Evolutionary conservation across 371 early-diverging fungal species (phyloP).

Genomic region (Thermomucor indicae-seudaticae): DNA sequence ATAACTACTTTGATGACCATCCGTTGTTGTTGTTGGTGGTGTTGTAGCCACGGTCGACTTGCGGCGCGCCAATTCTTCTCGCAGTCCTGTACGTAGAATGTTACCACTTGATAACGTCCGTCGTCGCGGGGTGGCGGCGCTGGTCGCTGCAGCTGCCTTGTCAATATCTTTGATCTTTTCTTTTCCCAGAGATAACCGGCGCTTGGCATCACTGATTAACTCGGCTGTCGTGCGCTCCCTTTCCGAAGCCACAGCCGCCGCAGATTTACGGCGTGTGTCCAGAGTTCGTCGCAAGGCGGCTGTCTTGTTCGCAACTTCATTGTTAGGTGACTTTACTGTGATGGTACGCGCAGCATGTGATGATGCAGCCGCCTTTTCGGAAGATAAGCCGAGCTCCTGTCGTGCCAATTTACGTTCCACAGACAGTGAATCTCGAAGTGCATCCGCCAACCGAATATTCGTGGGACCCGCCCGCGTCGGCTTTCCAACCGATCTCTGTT

Average conservation of each 20-base stretch:
- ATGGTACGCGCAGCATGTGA: conserved; percentile 6
- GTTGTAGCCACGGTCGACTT: conserved; percentile 11
- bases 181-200: conserved; percentile 25
- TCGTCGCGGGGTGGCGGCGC: conserved; percentile 16
- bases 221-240: conserved; percentile 5
- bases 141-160: conserved; percentile 1
- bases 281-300: not conserved
- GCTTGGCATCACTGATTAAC: conserved; percentile 13
- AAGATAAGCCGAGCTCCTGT: conserved; percentile 22
- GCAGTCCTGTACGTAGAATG: conserved; percentile 4
- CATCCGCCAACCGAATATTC: conserved; percentile 26
- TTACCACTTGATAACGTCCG: conserved; percentile 31
- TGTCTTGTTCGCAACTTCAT: not conserved
- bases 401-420: conserved; percentile 24
- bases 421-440: conserved; percentile 28
- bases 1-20: conserved; percentile 13
- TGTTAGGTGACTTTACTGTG: conserved; percentile 5
- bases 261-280: not conserved
- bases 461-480: not conserved
- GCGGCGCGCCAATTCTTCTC: conserved; percentile 9
- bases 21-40: conserved; percentile 4
- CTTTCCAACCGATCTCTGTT: not conserved
- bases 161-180: conserved; percentile 25
- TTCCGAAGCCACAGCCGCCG: not conserved
- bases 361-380: conserved; percentile 9